Percentiles rank a stretch among this genome's conserved stretches.
These are phyloP conservation scores for Termitomyces heimii DNA, from an alignment of 768 basidiomycete species.

Conservation along the genomic window DNA sequence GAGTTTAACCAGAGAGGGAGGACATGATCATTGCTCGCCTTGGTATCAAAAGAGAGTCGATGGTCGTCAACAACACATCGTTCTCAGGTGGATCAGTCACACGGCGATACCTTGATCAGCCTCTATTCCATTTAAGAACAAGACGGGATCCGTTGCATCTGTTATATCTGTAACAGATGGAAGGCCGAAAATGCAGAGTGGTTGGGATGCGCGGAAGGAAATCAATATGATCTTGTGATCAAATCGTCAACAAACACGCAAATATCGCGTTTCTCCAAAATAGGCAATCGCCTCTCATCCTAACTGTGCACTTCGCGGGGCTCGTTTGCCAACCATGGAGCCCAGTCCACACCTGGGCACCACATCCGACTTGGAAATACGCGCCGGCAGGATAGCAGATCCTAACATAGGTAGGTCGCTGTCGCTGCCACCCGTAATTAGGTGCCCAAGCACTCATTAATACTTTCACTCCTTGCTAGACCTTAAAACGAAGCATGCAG, in stretches of 20 bases:
- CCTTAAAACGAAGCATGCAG: conserved; percentile 60
- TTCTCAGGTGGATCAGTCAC: neutral
- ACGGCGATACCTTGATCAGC: neutral
- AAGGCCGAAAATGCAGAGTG: neutral
- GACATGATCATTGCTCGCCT: conserved; percentile 1
- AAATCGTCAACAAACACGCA: neutral
- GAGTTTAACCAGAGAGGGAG: neutral
- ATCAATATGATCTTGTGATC: neutral
- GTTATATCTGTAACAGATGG: neutral
- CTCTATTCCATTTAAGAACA: neutral
- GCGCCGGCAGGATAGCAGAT: conserved; percentile 69
- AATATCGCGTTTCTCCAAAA: conserved; percentile 13
- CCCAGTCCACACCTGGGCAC: conserved; percentile 27
- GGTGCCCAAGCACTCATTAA: neutral
- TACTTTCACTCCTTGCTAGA: conserved; percentile 35
- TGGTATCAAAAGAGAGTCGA: neutral
- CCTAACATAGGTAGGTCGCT: conserved; percentile 55
- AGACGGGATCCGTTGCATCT: neutral
- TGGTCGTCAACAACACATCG: neutral
- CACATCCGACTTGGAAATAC: conserved; percentile 58
- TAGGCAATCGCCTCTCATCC: conserved; percentile 12
- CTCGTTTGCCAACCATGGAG: conserved; percentile 29
- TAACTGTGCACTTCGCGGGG: conserved; percentile 18
- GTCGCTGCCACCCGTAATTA: neutral
- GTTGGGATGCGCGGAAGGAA: neutral